Evolutionary conservation across 805 yeast species (phyloP).

Genomic region (Hyphopichia homilentoma): DNA sequence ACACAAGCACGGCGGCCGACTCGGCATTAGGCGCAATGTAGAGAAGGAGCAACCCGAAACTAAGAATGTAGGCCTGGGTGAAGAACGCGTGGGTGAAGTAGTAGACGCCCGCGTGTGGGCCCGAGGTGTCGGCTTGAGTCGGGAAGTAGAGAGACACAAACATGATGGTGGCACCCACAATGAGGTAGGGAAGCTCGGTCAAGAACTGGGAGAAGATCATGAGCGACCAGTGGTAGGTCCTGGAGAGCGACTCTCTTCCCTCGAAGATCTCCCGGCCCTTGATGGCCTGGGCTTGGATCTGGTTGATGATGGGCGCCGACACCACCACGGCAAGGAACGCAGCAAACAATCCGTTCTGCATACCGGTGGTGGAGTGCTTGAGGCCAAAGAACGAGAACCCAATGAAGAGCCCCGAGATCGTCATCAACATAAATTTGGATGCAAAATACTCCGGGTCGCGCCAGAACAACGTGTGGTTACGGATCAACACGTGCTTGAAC

Average conservation of each 20-base stretch:
- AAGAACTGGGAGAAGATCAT: slow-evolving; percentile 47
- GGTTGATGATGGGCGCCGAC: slow-evolving; percentile 37
- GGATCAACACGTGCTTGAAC: slow-evolving; percentile 24
- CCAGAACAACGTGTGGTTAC: slow-evolving; percentile 35
- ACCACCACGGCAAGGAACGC: slow-evolving; percentile 43
- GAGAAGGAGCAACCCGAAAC: slow-evolving; percentile 27
- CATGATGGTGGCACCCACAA: slow-evolving; percentile 62
- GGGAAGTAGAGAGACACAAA: slow-evolving; percentile 47
- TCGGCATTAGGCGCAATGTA: slow-evolving; percentile 27
- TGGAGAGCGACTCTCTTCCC: slow-evolving; percentile 42
- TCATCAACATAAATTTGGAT: slow-evolving; percentile 56
- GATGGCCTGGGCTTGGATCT: slow-evolving; percentile 42
- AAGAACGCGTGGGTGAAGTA: slow-evolving; percentile 27
- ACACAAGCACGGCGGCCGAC: slow-evolving; percentile 31
- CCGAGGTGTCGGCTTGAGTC: slow-evolving; percentile 33
- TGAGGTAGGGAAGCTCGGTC: slow-evolving; percentile 37
- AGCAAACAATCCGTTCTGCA: slow-evolving; percentile 64
- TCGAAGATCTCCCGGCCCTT: slow-evolving; percentile 43
- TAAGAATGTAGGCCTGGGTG: slow-evolving; percentile 18
- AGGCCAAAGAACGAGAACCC: slow-evolving; percentile 75
- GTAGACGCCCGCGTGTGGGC: slow-evolving; percentile 33
- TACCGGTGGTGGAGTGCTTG: slow-evolving; percentile 47
- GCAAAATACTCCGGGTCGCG: slow-evolving; percentile 61
- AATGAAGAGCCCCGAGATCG: slow-evolving; percentile 55
- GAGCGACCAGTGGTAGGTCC: slow-evolving; percentile 41